Base-by-base conservation (phyloP, 352 stramenopile genomes). In the Pythium oligandrum region DNA sequence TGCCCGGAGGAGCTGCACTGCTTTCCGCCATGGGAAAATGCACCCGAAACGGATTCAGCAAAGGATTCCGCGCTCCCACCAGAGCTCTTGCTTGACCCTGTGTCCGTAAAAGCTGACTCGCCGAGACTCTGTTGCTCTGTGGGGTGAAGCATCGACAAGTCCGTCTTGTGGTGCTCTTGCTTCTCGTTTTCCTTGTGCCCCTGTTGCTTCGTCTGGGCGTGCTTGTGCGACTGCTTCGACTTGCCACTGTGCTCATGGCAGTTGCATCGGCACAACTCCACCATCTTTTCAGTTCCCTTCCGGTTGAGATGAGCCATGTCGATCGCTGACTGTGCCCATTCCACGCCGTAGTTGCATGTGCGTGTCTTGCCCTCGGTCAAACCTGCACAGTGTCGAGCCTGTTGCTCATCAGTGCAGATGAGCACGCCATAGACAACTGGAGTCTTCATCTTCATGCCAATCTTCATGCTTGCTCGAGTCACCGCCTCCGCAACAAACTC, bases 291-390 rank as follows among this genome's bases (percentile, higher is more conserved):
- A 33, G 59, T 57, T 2, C 38, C 49, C 36, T 58, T 53, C 44
- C 59, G 59, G 48, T 54, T 66, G 42, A 66, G 51, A 40, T 61
- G 59, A 12, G 39, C 59, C 59, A 66, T 66, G 43, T 61, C 53
- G 39, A 70, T 61, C 32, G 62, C 62, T 48, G 57, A 62, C 44
- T 70, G 62, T 3, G 62, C 62, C 62, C 62, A 70, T 51, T 70
- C 62, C 12, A 66, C 59, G 34, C 62, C 62, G 49, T 59, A 66
- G 52, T 63, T 66, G 43, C 56, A 61, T 40, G 42, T 30, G 4
- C 53, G 48, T 26, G 48, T 60, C 47, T 61, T 63, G 53, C 58
- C 44, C 12, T 63, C 62, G 12, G 17, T 10, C 1, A 70, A 44
- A 1, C 62, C 62, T 4, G 52, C 62, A 11, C 57, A 70, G 1